A percentile compares a stretch with the other conserved stretches of the same genome.
phyloP scores from a whole-genome alignment of 768 basidiomycete species.

The Phylloporus sp. region DNA sequence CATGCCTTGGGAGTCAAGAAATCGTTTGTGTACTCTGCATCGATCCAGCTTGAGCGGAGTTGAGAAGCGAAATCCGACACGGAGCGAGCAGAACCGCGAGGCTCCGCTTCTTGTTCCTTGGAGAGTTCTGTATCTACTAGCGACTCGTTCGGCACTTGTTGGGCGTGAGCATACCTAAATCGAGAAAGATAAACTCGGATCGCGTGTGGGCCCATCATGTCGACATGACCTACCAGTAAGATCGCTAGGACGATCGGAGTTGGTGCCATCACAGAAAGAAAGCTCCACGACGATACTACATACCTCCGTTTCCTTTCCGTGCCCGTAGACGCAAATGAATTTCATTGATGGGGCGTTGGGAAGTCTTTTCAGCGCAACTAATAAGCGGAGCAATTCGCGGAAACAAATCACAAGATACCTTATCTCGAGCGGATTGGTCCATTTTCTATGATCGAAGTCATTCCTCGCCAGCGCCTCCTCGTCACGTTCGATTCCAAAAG shows the following conservation, averaged over 20 bases:
- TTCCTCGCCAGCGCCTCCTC: conserved; percentile 59
- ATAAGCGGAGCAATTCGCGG: neutral
- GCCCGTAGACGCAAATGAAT: conserved; percentile 90
- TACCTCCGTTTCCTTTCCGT: conserved; percentile 93
- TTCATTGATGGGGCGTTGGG: conserved; percentile 90
- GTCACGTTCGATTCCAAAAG: conserved; percentile 80
- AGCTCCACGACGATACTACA: conserved; percentile 16
- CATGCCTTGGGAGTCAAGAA: conserved; percentile 49
- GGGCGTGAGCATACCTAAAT: conserved; percentile 65
- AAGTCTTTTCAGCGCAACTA: conserved; percentile 41
- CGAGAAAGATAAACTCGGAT: neutral
- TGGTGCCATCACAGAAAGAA: neutral
- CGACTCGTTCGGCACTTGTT: conserved; percentile 61
- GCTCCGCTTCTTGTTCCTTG: conserved; percentile 36
- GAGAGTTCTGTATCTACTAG: conserved; percentile 44
- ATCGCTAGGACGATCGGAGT: conserved; percentile 46
- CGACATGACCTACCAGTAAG: conserved; percentile 63
- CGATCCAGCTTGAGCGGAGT: conserved; percentile 71
- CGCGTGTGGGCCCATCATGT: neutral
- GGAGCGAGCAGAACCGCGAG: conserved; percentile 40
- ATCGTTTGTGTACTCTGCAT: conserved; percentile 73
- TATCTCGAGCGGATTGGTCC: conserved; percentile 87
- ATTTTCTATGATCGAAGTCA: conserved; percentile 72
- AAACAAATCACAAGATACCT: conserved; percentile 37
- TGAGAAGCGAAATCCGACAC: conserved; percentile 49